These are phyloP conservation scores for Canavalia gladiata DNA, from an alignment of 306 rosid genomes.

Conservation along the genomic window DNA sequence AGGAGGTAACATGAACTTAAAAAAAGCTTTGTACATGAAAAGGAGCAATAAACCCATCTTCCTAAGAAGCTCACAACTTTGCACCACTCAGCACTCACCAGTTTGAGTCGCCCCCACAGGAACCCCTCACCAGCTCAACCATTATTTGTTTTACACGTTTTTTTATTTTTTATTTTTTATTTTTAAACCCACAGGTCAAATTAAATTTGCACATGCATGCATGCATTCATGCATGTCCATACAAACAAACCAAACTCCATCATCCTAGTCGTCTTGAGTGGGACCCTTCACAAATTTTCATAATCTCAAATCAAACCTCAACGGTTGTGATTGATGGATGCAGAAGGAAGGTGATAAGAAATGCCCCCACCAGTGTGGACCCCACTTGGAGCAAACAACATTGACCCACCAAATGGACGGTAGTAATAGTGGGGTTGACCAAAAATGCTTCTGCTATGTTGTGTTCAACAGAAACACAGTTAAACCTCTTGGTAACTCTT, in stretches of 20 bases:
- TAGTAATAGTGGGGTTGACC: constrained; percentile 61
- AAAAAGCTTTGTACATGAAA: constrained; percentile 35
- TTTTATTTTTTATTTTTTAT: constrained; percentile 31
- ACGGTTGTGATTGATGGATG: constrained; percentile 51
- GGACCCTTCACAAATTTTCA: constrained; percentile 29
- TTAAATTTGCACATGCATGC: constrained; percentile 43
- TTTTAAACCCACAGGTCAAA: neutral
- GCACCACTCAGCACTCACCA: neutral
- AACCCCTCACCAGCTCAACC: neutral
- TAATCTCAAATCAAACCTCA: constrained; percentile 16
- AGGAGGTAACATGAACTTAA: neutral
- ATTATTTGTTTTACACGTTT: constrained; percentile 2
- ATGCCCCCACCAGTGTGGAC: constrained; percentile 45
- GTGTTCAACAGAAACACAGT: constrained; percentile 10
- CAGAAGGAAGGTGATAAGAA: constrained; percentile 41
- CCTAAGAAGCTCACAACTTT: constrained; percentile 15
- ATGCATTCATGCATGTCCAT: constrained; percentile 28
- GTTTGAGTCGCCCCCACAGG: constrained; percentile 24
- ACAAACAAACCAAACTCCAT: constrained; percentile 2
- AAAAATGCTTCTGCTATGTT: constrained; percentile 42
- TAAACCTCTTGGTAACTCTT: constrained; percentile 23
- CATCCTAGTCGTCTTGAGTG: constrained; percentile 22
- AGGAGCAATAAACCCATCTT: constrained; percentile 35
- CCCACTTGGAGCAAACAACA: constrained; percentile 21
- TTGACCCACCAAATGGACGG: constrained; percentile 55